A percentile compares a stretch with the other conserved stretches of the same genome.
Evolutionary conservation across 73 alveolate species (phyloP).

Genomic region (Blepharisma japonicum): DNA sequence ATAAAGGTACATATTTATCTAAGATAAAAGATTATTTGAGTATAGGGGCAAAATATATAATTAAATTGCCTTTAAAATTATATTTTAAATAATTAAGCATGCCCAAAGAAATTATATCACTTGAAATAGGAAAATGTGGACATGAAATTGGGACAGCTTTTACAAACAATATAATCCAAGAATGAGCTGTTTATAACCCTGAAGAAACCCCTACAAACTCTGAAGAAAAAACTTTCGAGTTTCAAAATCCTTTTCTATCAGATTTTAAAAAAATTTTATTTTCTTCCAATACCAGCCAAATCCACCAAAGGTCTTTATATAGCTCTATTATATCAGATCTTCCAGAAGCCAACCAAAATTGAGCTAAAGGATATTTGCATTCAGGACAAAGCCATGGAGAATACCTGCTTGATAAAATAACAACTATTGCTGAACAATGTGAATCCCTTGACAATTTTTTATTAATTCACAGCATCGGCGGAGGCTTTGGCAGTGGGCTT

Average conservation of each 20-base stretch:
- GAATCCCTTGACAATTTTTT: constrained; percentile 98
- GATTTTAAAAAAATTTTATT: too few relatives aligned
- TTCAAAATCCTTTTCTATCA: too few relatives aligned
- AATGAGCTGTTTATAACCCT: too few relatives aligned
- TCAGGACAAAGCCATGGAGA: constrained; percentile 88
- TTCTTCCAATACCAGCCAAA: too few relatives aligned
- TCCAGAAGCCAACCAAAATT: constrained; percentile 97
- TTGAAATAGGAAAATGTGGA: constrained; percentile 96
- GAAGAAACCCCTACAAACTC: too few relatives aligned
- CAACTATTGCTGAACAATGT: constrained; percentile 96
- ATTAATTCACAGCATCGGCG: constrained; percentile 98
- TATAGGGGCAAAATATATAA: too few relatives aligned
- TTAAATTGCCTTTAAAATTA: too few relatives aligned
- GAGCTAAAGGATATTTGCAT: constrained; percentile 92
- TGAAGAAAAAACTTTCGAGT: too few relatives aligned
- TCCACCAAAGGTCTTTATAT: too few relatives aligned
- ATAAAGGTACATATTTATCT: constrained; percentile 77
- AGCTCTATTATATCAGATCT: constrained; percentile 90
- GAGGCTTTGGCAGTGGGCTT: constrained; percentile 99
- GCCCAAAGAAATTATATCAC: constrained; percentile 74
- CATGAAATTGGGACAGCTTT: constrained; percentile 95
- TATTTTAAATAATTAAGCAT: too few relatives aligned
- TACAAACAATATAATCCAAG: constrained; percentile 10
- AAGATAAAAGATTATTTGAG: too few relatives aligned
- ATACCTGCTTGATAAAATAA: constrained; percentile 85